Evolutionary conservation across 805 yeast species (phyloP).

Genomic region (Candida schatavii): DNA sequence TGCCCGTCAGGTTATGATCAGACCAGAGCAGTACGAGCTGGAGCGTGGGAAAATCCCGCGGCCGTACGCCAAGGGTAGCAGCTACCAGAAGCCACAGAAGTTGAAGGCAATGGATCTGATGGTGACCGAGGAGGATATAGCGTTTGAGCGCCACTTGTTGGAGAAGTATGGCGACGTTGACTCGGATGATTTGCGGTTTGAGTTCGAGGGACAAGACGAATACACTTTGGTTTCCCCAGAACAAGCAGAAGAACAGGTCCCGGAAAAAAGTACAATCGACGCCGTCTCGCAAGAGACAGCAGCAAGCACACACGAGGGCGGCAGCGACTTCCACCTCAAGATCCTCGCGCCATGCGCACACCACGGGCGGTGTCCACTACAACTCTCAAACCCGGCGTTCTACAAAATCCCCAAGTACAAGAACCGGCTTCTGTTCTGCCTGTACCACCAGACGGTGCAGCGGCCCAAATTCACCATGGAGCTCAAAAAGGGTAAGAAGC

Average conservation of each 20-base stretch:
- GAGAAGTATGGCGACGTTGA: conserved; percentile 42
- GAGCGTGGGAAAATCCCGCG: conserved; percentile 67
- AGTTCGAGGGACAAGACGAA: conserved; percentile 38
- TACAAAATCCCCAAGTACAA: conserved; percentile 57
- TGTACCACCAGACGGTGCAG: conserved; percentile 64
- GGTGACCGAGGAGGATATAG: conserved; percentile 33
- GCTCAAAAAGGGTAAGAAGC: conserved; percentile 73
- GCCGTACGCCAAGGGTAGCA: conserved; percentile 57
- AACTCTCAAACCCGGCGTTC: conserved; percentile 67
- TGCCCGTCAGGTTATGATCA: conserved; percentile 84
- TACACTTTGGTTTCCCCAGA: conserved; percentile 20
- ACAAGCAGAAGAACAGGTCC: not conserved
- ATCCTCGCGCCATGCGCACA: conserved; percentile 91
- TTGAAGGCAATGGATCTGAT: conserved; percentile 33
- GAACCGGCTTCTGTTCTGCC: conserved; percentile 67
- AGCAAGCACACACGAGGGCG: not conserved
- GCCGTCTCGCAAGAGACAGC: not conserved
- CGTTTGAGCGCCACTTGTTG: conserved; percentile 29
- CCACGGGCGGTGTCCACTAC: conserved; percentile 83
- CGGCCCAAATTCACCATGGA: conserved; percentile 83
- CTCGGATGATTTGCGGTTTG: conserved; percentile 47
- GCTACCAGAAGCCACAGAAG: conserved; percentile 39
- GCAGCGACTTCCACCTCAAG: conserved; percentile 48
- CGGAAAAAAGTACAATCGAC: not conserved
- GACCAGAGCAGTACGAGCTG: conserved; percentile 66